phyloP scores from a whole-genome alignment of 305 asterid genomes.

The Salvia sclarea region DNA sequence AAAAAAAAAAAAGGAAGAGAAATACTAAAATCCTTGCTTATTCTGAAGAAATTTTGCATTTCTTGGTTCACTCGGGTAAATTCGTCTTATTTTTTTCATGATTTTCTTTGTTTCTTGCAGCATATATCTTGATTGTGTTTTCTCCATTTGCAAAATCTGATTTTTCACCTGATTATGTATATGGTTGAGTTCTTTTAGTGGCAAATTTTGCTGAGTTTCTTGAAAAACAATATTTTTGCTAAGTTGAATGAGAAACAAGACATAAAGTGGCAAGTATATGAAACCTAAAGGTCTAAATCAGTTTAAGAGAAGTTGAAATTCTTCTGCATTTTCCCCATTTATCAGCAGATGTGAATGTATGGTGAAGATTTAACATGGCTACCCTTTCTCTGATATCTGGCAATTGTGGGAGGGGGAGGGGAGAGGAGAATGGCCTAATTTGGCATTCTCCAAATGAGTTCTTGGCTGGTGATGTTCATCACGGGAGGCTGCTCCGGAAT shows the following conservation, averaged over 20 bases:
- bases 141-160: background rate
- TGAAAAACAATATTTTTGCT: background rate
- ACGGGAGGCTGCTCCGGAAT: slow-evolving; percentile 28
- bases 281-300: background rate
- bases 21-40: background rate
- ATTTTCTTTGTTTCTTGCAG: background rate
- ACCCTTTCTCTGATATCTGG: slow-evolving; percentile 47
- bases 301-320: background rate
- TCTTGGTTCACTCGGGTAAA: slow-evolving; percentile 33
- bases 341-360: slow-evolving; percentile 37
- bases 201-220: background rate
- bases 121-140: slow-evolving; percentile 1
- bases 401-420: slow-evolving; percentile 38
- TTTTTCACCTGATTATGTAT: background rate
- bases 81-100: background rate
- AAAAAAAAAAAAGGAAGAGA: background rate
- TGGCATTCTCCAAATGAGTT: slow-evolving; percentile 34
- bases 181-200: background rate
- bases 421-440: slow-evolving; percentile 26
- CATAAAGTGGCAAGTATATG: background rate
- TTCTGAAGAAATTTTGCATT: background rate
- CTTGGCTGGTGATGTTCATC: slow-evolving; percentile 33
- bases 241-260: slow-evolving; percentile 5
- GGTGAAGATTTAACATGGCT: slow-evolving; percentile 40
- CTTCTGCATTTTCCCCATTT: background rate